Conservation (phyloP, 768 basidiomycete species). For the Agaricus bisporus region DNA sequence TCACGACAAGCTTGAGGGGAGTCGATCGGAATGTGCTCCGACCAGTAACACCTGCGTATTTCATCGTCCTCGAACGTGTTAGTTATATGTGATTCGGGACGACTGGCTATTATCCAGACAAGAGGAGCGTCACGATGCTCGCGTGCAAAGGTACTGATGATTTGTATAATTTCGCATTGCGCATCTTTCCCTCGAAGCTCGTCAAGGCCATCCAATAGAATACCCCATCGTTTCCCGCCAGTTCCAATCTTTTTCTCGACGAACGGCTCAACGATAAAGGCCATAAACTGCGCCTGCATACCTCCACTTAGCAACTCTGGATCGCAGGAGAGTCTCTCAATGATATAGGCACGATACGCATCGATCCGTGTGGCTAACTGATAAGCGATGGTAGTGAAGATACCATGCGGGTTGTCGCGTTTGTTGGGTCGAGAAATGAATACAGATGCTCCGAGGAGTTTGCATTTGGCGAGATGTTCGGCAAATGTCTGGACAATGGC, state of each 20-base stretch:
- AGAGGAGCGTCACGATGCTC: background rate
- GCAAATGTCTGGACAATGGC: constrained; percentile 4
- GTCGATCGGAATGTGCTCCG: background rate
- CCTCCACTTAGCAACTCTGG: background rate
- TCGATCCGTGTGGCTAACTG: too few species aligned
- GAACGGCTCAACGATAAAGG: background rate
- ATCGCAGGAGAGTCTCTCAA: background rate
- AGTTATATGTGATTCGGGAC: background rate
- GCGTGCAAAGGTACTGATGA: background rate
- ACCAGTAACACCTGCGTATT: background rate
- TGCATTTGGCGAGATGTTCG: background rate
- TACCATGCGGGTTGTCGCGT: too few species aligned
- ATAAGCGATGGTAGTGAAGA: too few species aligned
- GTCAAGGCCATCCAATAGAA: constrained; percentile 1
- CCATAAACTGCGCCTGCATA: background rate
- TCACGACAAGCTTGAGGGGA: background rate
- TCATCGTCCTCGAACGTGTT: background rate
- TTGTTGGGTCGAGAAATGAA: too few species aligned
- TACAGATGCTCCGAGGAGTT: too few species aligned
- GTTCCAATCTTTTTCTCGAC: too few species aligned
- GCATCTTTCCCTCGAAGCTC: background rate
- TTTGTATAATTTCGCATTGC: background rate
- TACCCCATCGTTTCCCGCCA: background rate
- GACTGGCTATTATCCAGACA: background rate
- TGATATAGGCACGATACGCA: background rate